Base-by-base conservation (phyloP, 2,329 filamentous ascomycete genomes). In the Epichloe sp. region DNA sequence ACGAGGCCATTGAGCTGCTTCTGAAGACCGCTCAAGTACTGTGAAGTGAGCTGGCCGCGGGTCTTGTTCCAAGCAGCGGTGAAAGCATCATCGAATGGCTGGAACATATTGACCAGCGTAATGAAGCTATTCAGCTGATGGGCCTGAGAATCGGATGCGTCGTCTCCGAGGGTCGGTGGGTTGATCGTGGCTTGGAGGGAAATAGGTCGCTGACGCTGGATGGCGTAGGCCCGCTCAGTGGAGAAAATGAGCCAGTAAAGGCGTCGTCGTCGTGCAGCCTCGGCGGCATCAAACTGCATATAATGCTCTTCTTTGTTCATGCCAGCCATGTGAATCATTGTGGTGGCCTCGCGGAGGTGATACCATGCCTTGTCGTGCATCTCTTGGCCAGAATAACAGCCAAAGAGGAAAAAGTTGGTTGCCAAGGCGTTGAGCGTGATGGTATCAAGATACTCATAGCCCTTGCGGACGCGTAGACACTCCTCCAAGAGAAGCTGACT, bases 361-460 rank as follows among this genome's bases (percentile, higher is more conserved):
- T 82, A 89, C 86, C 86, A 91, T 1, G 85, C 86, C 63, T 82
- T 82, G 55, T 85, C 81, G 63, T 89, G 84, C 63, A 82, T 74
- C 55, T 88, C 84, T 45, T 87, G 69, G 38, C 80, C 83, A 54
- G 85, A 83, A 63, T 84, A 80, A 52, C 82, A 83, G 38, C 79
- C 83, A 59, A 87, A 89, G 26, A 91, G 64, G 63, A 91, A 89
- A 65, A 86, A 88, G 50, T 83, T 88, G n/a, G 84, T 88, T 53
- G 82, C 79, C 12, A 87, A 64, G 44, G 71, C 76, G 58, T 80
- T 79, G 53, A 77, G 64, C 8, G 71, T 78, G 7, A 80, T 74
- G 14, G 68, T 68, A 48, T 79, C 77, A 35, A 78, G 70, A 55
- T 80, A 79, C 53, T 84, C 80, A 55, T 75, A 77, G 21, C 77